Base-by-base conservation (phyloP, 805 yeast genomes). In the Ogataea methylovora region DNA sequence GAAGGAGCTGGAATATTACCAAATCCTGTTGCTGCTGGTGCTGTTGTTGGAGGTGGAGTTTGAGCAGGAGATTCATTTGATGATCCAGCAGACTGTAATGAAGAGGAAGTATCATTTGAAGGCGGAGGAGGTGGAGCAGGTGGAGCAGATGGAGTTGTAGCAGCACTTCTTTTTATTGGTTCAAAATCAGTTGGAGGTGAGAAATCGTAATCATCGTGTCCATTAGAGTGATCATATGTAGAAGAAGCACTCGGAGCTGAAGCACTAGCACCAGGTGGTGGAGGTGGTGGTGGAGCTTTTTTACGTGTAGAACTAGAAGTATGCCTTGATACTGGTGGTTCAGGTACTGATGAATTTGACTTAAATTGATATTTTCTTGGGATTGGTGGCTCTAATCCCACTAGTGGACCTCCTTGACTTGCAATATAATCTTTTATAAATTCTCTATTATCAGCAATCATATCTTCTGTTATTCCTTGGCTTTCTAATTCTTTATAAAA, bases 401-500 rank as follows among this genome's bases (percentile, higher is more conserved):
- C 81, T 56, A 90, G 61, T 22, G 92, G 80, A 16, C 88, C 83
- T 35, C 92, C 85, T 52, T 76, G 79, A 47, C 79, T 65, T 4
- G 75, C 61, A 38, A 85, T 82, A 50, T 82, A 85, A 35, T 78
- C 79, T 54, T 83, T 85, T 50, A 85, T 83, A 53, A 84, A 84
- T 39, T 82, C 84, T 39, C 87, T 66, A 51, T 85, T 84, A 34
- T 83, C 90, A 0, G 88, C 92, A 53, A 85, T 84, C 88, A 83
- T 80, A 44, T 84, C 94, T 49, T 85, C 94, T 1, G 84, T 58
- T 38, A 85, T 85, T 1, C 95, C 95, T 35, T 82, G 80, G 14
- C 71, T 66, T 27, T 79, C 90, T 35, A 85, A 65, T 49, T 82
- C 87, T 8, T 71, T 60, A 43, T 85, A 84, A 37, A 85, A 65